phyloP scores from a whole-genome alignment of 805 yeast genomes.

The Wickerhamomyces chambardii region DNA sequence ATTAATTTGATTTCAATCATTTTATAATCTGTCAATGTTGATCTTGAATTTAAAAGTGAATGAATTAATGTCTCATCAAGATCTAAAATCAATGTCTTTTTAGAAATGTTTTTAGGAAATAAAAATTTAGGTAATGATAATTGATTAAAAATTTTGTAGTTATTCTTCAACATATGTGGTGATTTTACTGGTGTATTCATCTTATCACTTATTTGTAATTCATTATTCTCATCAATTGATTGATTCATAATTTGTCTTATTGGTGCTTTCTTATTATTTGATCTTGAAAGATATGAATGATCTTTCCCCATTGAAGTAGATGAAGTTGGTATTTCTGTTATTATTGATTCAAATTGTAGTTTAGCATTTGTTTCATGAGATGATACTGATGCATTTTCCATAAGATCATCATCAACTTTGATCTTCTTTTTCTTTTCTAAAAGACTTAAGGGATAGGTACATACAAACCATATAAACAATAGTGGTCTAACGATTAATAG shows the following conservation, averaged over 20 bases:
- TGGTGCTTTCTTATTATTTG: too few species aligned
- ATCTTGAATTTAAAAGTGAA: conserved; percentile 55
- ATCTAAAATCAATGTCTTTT: conserved; percentile 76
- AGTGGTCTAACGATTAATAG: conserved; percentile 44
- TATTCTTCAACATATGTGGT: conserved; percentile 3
- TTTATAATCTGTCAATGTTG: conserved; percentile 37
- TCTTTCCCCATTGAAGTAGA: too few species aligned
- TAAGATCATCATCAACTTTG: too few species aligned
- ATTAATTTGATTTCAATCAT: conserved; percentile 74
- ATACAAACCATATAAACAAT: conserved; percentile 35
- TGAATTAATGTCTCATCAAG: conserved; percentile 93
- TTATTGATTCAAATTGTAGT: conserved; percentile 10
- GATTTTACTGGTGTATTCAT: conserved; percentile 3
- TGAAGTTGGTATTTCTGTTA: conserved; percentile 15
- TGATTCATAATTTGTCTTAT: conserved; percentile 4
- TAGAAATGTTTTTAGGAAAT: conserved; percentile 32
- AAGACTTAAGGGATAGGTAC: conserved; percentile 46
- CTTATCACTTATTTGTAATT: neutral
- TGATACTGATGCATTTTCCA: too few species aligned
- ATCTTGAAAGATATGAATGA: too few species aligned
- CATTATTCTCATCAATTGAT: neutral
- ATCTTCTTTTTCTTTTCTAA: conserved; percentile 22
- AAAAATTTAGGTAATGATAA: conserved; percentile 27
- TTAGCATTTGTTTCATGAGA: too few species aligned
- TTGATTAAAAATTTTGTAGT: conserved; percentile 7